Conservation (phyloP, 2,329 filamentous ascomycete genomes). For the Metarhizium brunneum region DNA sequence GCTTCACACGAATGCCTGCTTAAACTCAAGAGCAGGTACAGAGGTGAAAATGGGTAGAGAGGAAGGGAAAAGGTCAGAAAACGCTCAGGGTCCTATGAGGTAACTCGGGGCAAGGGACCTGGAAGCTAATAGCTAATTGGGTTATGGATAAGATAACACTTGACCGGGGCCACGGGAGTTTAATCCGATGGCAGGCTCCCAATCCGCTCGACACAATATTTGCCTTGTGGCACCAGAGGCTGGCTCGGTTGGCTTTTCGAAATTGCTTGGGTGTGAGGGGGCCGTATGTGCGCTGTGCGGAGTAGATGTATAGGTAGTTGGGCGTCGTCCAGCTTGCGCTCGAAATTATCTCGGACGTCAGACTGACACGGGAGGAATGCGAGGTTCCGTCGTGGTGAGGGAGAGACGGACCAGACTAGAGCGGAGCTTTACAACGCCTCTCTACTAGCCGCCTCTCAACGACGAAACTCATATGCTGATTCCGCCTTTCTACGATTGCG, state of each 20-base stretch:
- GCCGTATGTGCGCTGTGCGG: background rate
- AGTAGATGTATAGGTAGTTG: background rate
- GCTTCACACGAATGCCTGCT: background rate
- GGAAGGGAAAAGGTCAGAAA: background rate
- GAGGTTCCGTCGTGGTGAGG: background rate
- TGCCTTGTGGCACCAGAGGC: background rate
- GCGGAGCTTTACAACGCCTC: background rate
- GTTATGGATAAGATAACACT: background rate
- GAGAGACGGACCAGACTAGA: background rate
- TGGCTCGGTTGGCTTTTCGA: background rate
- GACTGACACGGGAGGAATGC: background rate
- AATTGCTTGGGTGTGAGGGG: background rate
- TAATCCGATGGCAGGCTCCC: background rate
- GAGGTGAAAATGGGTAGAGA: background rate
- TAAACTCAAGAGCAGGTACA: background rate
- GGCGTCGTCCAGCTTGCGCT: background rate
- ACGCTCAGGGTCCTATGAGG: background rate
- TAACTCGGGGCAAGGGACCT: background rate
- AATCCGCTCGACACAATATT: background rate
- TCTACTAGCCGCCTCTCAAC: background rate
- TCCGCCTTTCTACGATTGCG: background rate
- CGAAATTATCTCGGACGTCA: background rate
- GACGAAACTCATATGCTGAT: background rate
- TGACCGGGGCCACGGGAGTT: background rate
- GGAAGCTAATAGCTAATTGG: background rate